phyloP scores from a whole-genome alignment of 2,329 filamentous ascomycete species.

The Dothidotthia symphoricarpi region DNA sequence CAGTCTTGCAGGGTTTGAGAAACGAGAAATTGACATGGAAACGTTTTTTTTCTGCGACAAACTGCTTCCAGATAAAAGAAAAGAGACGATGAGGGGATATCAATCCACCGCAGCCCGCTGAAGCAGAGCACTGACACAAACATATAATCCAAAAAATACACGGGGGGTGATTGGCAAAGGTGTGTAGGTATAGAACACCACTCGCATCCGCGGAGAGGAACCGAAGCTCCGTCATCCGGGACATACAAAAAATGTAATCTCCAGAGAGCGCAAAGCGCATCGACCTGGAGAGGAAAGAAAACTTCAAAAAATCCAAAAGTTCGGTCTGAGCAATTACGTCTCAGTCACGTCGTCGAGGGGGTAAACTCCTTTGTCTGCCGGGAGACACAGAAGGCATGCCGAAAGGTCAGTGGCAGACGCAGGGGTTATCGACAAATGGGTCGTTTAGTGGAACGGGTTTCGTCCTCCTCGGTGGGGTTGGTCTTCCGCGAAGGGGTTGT shows the following conservation, averaged over 20 bases:
- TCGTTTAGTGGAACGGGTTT: constrained; percentile 44
- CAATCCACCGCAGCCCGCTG: constrained; percentile 36
- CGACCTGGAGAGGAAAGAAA: constrained; percentile 27
- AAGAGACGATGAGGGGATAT: constrained; percentile 35
- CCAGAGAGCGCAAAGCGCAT: constrained; percentile 33
- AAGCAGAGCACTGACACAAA: constrained; percentile 40
- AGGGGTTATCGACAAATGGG: constrained; percentile 34
- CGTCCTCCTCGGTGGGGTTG: constrained; percentile 21
- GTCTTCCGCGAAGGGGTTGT: constrained; percentile 35
- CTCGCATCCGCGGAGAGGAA: constrained; percentile 34
- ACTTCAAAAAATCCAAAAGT: constrained; percentile 40
- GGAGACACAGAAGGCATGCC: constrained; percentile 47
- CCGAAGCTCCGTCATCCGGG: constrained; percentile 42
- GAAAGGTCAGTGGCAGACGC: constrained; percentile 48
- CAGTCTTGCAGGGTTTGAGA: too few species aligned
- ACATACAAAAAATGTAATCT: constrained; percentile 31
- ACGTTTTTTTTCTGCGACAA: constrained; percentile 1
- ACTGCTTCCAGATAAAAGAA: constrained; percentile 23
- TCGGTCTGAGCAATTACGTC: constrained; percentile 47
- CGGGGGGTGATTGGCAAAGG: constrained; percentile 19
- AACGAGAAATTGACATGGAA: neutral
- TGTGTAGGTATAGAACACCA: constrained; percentile 38
- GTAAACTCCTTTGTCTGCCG: constrained; percentile 18
- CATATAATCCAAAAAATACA: constrained; percentile 37
- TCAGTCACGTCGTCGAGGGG: constrained; percentile 36